These are phyloP conservation scores for Didymella segeticola DNA, from an alignment of 2,329 filamentous ascomycete genomes.

Conservation along the genomic window DNA sequence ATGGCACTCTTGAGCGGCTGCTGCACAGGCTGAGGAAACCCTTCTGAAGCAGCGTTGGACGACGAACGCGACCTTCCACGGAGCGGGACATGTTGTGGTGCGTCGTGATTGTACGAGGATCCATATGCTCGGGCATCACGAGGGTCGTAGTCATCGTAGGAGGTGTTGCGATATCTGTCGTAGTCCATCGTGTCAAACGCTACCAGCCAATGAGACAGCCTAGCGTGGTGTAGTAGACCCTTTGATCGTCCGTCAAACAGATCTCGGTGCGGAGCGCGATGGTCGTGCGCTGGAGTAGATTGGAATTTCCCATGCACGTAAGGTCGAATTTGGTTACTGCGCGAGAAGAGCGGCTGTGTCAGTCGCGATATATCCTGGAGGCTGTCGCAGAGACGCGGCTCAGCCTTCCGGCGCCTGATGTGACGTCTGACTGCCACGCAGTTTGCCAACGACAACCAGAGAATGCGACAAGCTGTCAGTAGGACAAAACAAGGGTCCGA, in stretches of 20 bases:
- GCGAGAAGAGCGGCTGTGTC: constrained; percentile 2
- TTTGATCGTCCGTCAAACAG: constrained; percentile 8
- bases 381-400: constrained; percentile 16
- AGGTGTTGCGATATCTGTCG: constrained; percentile 48
- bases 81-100: constrained; percentile 32
- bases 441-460: constrained; percentile 11
- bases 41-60: constrained; percentile 42
- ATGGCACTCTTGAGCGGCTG: constrained; percentile 64
- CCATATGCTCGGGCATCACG: constrained; percentile 21
- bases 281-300: constrained; percentile 1
- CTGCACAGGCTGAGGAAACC: constrained; percentile 48
- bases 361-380: constrained; percentile 8
- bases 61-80: constrained; percentile 38
- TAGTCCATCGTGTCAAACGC: constrained; percentile 31
- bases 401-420: constrained; percentile 27
- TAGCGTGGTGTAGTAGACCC: constrained; percentile 7
- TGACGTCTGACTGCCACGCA: constrained; percentile 19
- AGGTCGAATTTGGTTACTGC: not conserved
- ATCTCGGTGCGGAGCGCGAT: constrained; percentile 3
- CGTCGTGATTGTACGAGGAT: constrained; percentile 34
- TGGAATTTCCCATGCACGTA: constrained; percentile 8
- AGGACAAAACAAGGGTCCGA: constrained; percentile 9
- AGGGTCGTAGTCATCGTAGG: constrained; percentile 15
- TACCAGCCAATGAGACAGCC: constrained; percentile 2
- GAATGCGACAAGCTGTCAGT: constrained; percentile 13